Evolutionary conservation across 2,329 filamentous ascomycete species (phyloP), one percentile per base, ranked within the genome.

Genomic region (Lachnellula hyalina): DNA sequence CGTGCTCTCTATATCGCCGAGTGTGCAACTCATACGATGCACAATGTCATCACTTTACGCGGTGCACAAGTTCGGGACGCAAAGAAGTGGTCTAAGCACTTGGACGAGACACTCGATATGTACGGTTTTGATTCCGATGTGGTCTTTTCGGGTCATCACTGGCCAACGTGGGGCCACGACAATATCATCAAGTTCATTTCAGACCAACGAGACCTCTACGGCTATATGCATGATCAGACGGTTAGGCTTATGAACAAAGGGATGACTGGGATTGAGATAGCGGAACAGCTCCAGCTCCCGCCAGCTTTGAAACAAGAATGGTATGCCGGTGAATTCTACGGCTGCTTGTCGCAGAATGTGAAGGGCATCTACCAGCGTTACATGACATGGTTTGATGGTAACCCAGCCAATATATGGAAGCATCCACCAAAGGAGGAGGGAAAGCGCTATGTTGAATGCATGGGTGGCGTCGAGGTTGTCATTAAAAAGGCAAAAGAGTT

Each of bases 1-100:
- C 59, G 58, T 6, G 72, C 74, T 1, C 60, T 77, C 0, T 73
- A 65, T 52, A 66, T 72, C 9, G 65, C 73, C 0, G 74, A 76
- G 57, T 67, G 62, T 32, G 70, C 72, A 3, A 75, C 71, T 1
- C 68, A 75, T 51, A 66, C 59, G 14, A 57, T 75, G 54, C 73
- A 76, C 59, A 76, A 75, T 55, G 70, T 76, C 54, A 56, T 70
- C 5, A 75, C 74, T 0, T 64, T 75, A 14, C 68, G 74, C 1
- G 74, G 74, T 2, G 73, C 73, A 2, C 60, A 62, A 5, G 74
- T 76, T 2, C 65, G 73, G 11, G 74, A 76, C 58, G 67, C 73
- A 1, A 68, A 71, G 23, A 65, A 63, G 1, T 76, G 73, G 74
- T 67, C 71, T 2, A 56, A 61, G 15, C 73, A 74, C 46, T 56